Base-by-base conservation (phyloP, 2,329 filamentous ascomycete genomes). In the Alternaria brassicicola region DNA sequence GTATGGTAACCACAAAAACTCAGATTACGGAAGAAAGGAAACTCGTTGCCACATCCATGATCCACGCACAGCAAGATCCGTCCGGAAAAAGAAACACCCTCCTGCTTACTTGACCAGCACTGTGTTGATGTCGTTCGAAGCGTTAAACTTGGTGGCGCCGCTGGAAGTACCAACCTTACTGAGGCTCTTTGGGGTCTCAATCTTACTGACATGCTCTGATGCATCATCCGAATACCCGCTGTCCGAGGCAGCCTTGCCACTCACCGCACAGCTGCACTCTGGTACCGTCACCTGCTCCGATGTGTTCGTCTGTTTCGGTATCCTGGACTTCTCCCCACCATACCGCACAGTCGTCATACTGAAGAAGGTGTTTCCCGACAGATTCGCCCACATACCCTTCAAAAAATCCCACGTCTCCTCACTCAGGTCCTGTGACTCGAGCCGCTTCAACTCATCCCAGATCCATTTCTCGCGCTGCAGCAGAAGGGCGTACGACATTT, bases 271-370 rank as follows among this genome's bases (percentile, higher is more conserved):
- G n/a, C 35, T 4, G 17, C 35, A 38, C 35, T 38, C 35, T 38
- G 35, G 17, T 21, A 6, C 17, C 21, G 21, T 38, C 17, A 38
- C 35, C 17, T 21, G 35, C 17, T 12, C 35, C 17, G 17, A 38
- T 21, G 17, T 7, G 17, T 10, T 38, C 35, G 21, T 38, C 4
- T 19, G 2, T 17, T 21, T 38, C 9, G 35, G 35, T 21, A 38
- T 38, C 35, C 35, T 38, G 9, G 35, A 38, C 35, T 38, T 38
- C 35, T 46, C 43, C 13, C 43, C 43, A 12, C 43, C 25, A 21
- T 46, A 46, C n/a, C 43, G 43, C 43, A 31, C 26, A 46, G 25
- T 46, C 15, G 43, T 46, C 43, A 46, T 46, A 31, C 43, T 30
- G 26, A 46, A 46, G 6, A 46, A 46, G 15, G 17, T 21, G 19